Evolutionary conservation across 1,139 yeast species (phyloP).

Genomic region (Meyerozyma carpophila): DNA sequence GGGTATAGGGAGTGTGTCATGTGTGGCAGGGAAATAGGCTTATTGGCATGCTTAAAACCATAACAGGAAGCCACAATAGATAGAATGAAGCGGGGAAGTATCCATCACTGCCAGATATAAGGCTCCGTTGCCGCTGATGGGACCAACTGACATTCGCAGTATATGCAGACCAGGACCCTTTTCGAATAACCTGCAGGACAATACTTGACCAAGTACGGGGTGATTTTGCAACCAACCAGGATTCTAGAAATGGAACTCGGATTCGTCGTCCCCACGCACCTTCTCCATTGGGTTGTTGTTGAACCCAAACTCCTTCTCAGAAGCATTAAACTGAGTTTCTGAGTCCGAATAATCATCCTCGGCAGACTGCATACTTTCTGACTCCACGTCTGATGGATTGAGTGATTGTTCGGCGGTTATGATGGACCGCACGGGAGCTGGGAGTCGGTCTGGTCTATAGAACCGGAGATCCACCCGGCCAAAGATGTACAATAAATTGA

Average conservation of each 20-base stretch:
- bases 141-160: too few species aligned
- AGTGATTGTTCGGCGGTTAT: conserved; percentile 6
- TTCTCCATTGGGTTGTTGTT: not conserved
- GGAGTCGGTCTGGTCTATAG: conserved; percentile 5
- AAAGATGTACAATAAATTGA: conserved; percentile 3
- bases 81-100: too few species aligned
- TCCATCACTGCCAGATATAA: too few species aligned
- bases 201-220: too few species aligned
- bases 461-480: conserved; percentile 6
- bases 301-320: not conserved
- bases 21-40: too few species aligned
- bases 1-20: too few species aligned
- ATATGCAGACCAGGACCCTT: too few species aligned
- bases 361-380: conserved; percentile 2
- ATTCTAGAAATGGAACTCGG: conserved; percentile 2
- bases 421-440: conserved; percentile 3
- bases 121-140: too few species aligned
- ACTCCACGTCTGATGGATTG: not conserved
- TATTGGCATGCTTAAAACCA: too few species aligned
- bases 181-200: too few species aligned
- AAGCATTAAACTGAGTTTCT: not conserved
- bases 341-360: conserved; percentile 5
- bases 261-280: not conserved
- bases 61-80: too few species aligned
- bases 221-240: too few species aligned